These are phyloP conservation scores for Sinapis alba DNA, from an alignment of 441 rosid species.

Conservation along the genomic window DNA sequence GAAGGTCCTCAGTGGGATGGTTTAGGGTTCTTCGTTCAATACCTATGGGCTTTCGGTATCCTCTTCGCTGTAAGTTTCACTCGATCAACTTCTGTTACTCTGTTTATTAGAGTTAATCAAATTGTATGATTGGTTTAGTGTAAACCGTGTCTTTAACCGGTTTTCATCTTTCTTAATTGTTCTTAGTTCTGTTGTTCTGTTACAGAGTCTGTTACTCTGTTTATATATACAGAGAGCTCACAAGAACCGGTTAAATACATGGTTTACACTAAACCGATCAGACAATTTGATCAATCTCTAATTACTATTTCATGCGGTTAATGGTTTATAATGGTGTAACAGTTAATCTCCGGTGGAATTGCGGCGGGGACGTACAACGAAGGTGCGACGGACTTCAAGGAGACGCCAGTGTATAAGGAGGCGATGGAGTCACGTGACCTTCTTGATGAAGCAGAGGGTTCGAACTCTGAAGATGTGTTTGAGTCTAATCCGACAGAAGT, in stretches of 20 bases:
- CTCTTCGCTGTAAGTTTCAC: constrained; percentile 60
- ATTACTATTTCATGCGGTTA: neutral
- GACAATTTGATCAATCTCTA: neutral
- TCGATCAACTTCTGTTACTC: neutral
- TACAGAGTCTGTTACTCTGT: neutral
- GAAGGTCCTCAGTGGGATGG: constrained; percentile 86
- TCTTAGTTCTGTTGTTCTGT: neutral
- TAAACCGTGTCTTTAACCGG: neutral
- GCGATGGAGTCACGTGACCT: constrained; percentile 69
- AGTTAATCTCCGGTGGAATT: constrained; percentile 76
- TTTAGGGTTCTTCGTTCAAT: constrained; percentile 79
- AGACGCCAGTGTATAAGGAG: constrained; percentile 87
- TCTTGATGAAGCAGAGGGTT: constrained; percentile 73
- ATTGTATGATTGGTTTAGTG: too few relatives aligned
- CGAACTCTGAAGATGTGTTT: constrained; percentile 77
- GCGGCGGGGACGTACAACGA: constrained; percentile 83
- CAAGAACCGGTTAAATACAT: neutral
- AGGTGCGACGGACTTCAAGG: constrained; percentile 89
- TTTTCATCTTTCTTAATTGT: neutral
- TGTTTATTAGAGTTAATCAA: neutral
- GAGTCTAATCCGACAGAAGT: constrained; percentile 96
- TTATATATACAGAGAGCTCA: neutral
- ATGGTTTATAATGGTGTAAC: constrained; percentile 20
- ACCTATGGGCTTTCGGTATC: constrained; percentile 89
- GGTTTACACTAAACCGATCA: neutral